Percentiles rank a stretch among this genome's conserved stretches.
These are phyloP conservation scores for Ampelocalamus luodianensis DNA, from an alignment of 176 grass and related monocot genomes.

Conservation along the genomic window DNA sequence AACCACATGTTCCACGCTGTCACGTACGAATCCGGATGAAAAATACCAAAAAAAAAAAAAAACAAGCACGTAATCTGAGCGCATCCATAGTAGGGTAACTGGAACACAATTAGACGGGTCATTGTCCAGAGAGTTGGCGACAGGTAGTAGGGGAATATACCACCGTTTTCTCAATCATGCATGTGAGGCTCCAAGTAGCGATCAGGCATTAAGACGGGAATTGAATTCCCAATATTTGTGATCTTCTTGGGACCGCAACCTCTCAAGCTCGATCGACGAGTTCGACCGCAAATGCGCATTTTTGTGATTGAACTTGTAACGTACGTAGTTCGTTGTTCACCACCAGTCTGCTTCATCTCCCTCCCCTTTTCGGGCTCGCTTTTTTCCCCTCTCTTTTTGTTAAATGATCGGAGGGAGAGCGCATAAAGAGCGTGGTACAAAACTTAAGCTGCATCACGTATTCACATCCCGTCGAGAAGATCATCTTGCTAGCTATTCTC, in stretches of 20 bases:
- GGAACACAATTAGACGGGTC: background rate
- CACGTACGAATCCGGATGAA: too few relatives aligned
- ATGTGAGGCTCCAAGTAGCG: slow-evolving; percentile 16
- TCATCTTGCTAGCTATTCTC: too few relatives aligned
- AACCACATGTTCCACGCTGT: slow-evolving; percentile 18
- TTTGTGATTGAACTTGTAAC: too few relatives aligned
- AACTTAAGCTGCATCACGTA: background rate
- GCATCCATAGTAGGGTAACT: background rate
- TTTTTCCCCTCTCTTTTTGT: background rate
- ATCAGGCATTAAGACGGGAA: background rate
- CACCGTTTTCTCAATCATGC: background rate
- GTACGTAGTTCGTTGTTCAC: background rate
- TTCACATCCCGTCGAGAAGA: too few relatives aligned
- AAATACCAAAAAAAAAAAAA: too few relatives aligned
- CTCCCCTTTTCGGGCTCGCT: background rate
- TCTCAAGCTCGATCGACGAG: background rate
- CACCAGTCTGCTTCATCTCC: background rate
- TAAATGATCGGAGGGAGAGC: background rate
- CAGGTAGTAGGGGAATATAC: background rate
- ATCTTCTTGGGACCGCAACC: slow-evolving; percentile 35
- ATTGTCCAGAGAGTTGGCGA: slow-evolving; percentile 12
- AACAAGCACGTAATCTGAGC: background rate
- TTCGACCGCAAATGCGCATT: background rate
- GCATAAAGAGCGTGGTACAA: background rate
- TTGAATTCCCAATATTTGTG: slow-evolving; percentile 31